Conservation (phyloP, 2,329 filamentous ascomycete species). For the Fusarium caatingaense region DNA sequence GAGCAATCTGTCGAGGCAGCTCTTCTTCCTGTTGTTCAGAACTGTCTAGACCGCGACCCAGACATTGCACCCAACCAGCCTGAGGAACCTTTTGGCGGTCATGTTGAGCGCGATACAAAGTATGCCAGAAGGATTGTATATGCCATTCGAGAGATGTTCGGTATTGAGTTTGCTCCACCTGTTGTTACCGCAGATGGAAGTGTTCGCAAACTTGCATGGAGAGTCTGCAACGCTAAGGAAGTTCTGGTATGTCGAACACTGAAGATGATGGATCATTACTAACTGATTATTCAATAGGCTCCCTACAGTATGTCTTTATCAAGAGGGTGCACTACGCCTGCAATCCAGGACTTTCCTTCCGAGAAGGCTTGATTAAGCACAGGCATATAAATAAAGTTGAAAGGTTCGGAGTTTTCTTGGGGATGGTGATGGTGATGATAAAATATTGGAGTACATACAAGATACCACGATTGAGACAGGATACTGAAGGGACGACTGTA, state of each 20-base stretch:
- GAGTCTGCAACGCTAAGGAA: conserved; percentile 95
- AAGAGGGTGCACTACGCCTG: conserved; percentile 71
- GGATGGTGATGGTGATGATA: not conserved
- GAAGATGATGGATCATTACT: not conserved
- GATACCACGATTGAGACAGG: conserved; percentile 28
- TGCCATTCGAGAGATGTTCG: conserved; percentile 96
- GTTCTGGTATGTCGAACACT: conserved; percentile 76
- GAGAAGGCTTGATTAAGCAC: conserved; percentile 35
- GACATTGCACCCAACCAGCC: conserved; percentile 86
- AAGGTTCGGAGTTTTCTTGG: not conserved
- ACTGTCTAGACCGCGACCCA: conserved; percentile 92
- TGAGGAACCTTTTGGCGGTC: conserved; percentile 84
- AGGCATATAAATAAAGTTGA: not conserved
- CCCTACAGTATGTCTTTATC: conserved; percentile 78
- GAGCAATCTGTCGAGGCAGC: conserved; percentile 78
- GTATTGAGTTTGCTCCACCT: conserved; percentile 91
- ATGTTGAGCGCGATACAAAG: conserved; percentile 88
- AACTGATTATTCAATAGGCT: conserved; percentile 59
- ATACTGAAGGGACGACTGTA: not conserved
- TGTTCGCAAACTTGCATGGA: conserved; percentile 90
- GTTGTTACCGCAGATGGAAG: conserved; percentile 94
- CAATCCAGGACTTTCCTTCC: conserved; percentile 54
- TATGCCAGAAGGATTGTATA: conserved; percentile 92
- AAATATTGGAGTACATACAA: conserved; percentile 13
- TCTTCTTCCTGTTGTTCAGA: conserved; percentile 84